phyloP scores from a whole-genome alignment of 345 rosid species.

The Salix arbutifolia region DNA sequence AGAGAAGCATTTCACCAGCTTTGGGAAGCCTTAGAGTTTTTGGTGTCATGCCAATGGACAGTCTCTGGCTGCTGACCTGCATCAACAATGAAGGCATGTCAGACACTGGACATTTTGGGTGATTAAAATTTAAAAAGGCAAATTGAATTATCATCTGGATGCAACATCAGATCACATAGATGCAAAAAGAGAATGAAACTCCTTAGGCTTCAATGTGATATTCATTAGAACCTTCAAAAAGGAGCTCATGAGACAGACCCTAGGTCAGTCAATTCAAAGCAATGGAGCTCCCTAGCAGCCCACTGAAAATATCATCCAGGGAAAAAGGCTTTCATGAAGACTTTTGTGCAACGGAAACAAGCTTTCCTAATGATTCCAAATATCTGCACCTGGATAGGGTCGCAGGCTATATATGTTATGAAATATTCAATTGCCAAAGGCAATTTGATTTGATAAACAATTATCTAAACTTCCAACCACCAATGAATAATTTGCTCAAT shows the following conservation, averaged over 20 bases:
- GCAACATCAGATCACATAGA: not conserved
- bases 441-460: not conserved
- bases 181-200: not conserved
- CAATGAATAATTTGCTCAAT: not conserved
- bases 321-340: not conserved
- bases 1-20: slow-evolving; percentile 85
- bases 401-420: not conserved
- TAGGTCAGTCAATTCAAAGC: not conserved
- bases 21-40: slow-evolving; percentile 74
- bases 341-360: not conserved
- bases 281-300: not conserved
- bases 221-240: not conserved
- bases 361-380: not conserved
- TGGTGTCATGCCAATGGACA: slow-evolving; percentile 89
- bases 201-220: not conserved
- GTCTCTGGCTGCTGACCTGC: slow-evolving; percentile 65
- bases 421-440: not conserved
- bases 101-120: not conserved
- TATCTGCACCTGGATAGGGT: not conserved
- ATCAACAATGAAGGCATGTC: slow-evolving; percentile 1
- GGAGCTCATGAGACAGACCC: not conserved
- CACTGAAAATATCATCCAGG: not conserved
- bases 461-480: not conserved
- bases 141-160: not conserved
- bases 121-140: not conserved